Percentiles rank a stretch among this genome's conserved stretches.
These are phyloP conservation scores for Mycena vulgaris DNA, from an alignment of 768 basidiomycete genomes.

Conservation along the genomic window DNA sequence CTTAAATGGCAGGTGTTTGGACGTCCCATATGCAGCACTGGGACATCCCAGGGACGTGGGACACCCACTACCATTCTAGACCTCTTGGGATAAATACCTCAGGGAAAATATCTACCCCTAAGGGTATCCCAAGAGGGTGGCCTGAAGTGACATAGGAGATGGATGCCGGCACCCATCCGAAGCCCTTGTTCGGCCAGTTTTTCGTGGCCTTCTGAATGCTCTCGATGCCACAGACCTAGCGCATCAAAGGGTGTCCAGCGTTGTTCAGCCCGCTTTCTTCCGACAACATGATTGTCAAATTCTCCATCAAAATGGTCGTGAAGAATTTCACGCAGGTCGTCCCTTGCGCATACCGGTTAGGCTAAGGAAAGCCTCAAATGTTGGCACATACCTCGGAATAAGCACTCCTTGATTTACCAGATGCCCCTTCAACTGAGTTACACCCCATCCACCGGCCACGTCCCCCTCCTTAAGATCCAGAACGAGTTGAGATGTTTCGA, in stretches of 20 bases:
- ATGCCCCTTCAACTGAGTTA: neutral
- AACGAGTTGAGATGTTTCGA: neutral
- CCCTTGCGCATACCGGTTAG: too few relatives aligned
- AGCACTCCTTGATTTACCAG: neutral
- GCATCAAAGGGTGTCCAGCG: neutral
- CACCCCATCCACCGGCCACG: neutral
- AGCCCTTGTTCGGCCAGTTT: conserved; percentile 15
- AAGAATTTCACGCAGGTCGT: neutral
- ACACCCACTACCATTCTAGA: too few relatives aligned
- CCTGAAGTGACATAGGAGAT: too few relatives aligned
- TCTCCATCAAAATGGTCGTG: conserved; percentile 15
- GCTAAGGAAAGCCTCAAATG: too few relatives aligned
- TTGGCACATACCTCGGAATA: neutral
- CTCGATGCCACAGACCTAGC: conserved; percentile 15
- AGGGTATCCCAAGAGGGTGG: too few relatives aligned
- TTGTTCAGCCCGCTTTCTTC: neutral
- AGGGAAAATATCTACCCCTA: too few relatives aligned
- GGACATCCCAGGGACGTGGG: too few relatives aligned
- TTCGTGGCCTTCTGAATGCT: conserved; percentile 22
- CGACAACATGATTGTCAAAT: neutral
- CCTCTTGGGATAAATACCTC: too few relatives aligned
- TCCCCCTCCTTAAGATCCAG: neutral
- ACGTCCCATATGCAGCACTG: too few relatives aligned
- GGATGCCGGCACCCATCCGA: conserved; percentile 3
- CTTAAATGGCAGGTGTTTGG: too few relatives aligned